Conservation (phyloP, 1,139 yeast species). For the Saccharomycopsis hybrid region DNA sequence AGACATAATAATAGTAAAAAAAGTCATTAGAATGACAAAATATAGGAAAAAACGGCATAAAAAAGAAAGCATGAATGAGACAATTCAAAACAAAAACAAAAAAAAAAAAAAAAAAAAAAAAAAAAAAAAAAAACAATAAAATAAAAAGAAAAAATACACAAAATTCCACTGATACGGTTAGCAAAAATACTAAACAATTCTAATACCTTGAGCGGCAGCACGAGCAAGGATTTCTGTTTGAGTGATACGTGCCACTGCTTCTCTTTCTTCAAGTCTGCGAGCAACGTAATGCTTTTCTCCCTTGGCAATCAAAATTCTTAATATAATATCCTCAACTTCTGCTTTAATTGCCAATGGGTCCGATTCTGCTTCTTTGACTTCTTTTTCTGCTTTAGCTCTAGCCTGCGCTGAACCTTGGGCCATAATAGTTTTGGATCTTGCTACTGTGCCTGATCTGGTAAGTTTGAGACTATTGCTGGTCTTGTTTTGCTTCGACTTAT, state of each 20-base stretch:
- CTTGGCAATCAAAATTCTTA: constrained; percentile 46
- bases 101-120: no score
- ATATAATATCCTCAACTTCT: constrained; percentile 58
- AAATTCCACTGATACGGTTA: no score
- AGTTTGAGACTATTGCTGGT: constrained; percentile 26
- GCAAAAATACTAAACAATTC: neutral
- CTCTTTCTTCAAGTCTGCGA: constrained; percentile 54
- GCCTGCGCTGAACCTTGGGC: constrained; percentile 67
- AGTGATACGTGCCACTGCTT: constrained; percentile 24
- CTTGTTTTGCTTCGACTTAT: constrained; percentile 26
- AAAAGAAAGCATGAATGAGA: no score
- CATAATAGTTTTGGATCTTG: constrained; percentile 59
- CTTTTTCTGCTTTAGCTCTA: constrained; percentile 47
- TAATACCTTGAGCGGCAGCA: constrained; percentile 22
- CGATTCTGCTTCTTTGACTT: constrained; percentile 45
- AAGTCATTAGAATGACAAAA: no score
- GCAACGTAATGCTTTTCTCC: constrained; percentile 41
- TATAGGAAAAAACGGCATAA: no score
- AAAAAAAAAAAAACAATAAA: no score
- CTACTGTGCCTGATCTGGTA: constrained; percentile 49
- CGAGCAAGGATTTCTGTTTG: constrained; percentile 22
- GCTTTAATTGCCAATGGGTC: constrained; percentile 53
- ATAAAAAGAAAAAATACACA: no score
- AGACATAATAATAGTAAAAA: no score
- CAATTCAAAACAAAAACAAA: no score